phyloP scores from a whole-genome alignment of 2,329 filamentous ascomycete species.

The Myriangium duriaei region DNA sequence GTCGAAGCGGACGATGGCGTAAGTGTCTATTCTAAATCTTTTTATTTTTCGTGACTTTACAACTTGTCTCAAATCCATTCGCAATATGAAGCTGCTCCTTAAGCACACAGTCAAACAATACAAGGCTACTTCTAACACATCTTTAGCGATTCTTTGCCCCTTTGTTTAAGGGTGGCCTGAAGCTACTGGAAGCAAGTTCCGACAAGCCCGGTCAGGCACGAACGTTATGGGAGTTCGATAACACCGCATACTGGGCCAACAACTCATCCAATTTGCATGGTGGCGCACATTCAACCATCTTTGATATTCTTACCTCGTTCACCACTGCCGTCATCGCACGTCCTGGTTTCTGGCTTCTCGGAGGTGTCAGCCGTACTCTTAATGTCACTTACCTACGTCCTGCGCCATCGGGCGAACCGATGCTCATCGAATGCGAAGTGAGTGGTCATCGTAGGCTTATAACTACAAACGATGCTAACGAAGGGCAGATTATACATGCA shows the following conservation, averaged over 20 bases:
- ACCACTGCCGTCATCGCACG: conserved; percentile 22
- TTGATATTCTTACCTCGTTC: conserved; percentile 40
- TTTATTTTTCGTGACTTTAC: not conserved
- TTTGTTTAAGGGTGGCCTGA: conserved; percentile 3
- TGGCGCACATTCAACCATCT: conserved; percentile 41
- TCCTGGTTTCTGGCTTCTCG: conserved; percentile 32
- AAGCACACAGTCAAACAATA: not conserved
- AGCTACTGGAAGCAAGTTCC: conserved; percentile 4
- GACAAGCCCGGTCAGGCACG: conserved; percentile 1
- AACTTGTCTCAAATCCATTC: not conserved
- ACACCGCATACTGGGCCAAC: conserved; percentile 35
- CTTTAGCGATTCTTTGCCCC: conserved; percentile 7
- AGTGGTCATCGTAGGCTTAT: not conserved
- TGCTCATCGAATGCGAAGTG: conserved; percentile 31
- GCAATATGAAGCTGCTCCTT: too few species aligned
- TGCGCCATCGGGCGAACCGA: conserved; percentile 26
- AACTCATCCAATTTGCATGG: conserved; percentile 39
- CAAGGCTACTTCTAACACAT: not conserved
- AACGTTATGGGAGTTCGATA: conserved; percentile 31
- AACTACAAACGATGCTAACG: not conserved
- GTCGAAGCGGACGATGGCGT: too few species aligned
- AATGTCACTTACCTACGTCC: conserved; percentile 36
- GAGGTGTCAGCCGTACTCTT: conserved; percentile 30
- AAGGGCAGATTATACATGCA: conserved; percentile 25
- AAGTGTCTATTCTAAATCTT: not conserved